These are phyloP conservation scores for Panus rudis DNA, from an alignment of 768 basidiomycete genomes.

Conservation along the genomic window DNA sequence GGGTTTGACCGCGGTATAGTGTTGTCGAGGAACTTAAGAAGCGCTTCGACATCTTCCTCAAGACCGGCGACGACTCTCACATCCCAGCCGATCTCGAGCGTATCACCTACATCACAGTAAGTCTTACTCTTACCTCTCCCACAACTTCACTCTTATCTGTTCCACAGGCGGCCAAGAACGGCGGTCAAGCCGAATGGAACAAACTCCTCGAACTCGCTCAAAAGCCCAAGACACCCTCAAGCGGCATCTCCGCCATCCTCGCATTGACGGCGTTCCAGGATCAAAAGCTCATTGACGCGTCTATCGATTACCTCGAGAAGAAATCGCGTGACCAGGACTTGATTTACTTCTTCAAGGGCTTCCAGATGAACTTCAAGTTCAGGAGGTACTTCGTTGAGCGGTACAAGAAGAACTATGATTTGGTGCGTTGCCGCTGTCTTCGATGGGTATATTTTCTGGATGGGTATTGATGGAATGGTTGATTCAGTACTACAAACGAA, in stretches of 20 bases:
- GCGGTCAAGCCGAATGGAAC: constrained; percentile 69
- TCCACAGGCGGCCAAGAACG: constrained; percentile 63
- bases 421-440: constrained; percentile 15
- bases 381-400: constrained; percentile 31
- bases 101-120: constrained; percentile 45
- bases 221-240: constrained; percentile 67
- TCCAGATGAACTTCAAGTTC: constrained; percentile 29
- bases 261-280: constrained; percentile 35
- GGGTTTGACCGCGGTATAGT: constrained; percentile 28
- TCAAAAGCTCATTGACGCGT: constrained; percentile 32
- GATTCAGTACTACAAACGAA: constrained; percentile 55
- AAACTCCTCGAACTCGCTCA: constrained; percentile 62
- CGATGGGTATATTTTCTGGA: neutral
- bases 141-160: neutral
- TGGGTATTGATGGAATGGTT: neutral
- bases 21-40: constrained; percentile 65
- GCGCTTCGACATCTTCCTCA: constrained; percentile 66
- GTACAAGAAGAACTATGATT: constrained; percentile 36
- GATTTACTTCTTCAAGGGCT: constrained; percentile 27
- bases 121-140: constrained; percentile 20
- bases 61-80: constrained; percentile 64
- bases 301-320: constrained; percentile 32
- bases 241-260: constrained; percentile 61
- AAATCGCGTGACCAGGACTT: constrained; percentile 25
- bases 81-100: constrained; percentile 78